Base-by-base conservation (phyloP, 2,329 filamentous ascomycete genomes). In the Pseudopithomyces maydicus region DNA sequence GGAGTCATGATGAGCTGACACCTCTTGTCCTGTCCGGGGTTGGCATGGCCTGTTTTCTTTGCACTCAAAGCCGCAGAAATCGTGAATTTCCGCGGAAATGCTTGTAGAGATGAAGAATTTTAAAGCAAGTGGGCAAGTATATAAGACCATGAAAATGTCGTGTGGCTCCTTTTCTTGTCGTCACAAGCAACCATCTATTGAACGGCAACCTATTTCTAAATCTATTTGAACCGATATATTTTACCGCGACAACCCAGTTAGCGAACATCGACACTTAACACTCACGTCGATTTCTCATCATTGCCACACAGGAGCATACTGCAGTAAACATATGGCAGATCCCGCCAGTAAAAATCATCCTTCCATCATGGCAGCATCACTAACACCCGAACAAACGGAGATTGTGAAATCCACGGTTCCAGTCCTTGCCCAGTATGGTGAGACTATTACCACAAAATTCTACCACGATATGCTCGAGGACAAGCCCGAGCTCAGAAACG, bases 371-470 rank as follows among this genome's bases (percentile, higher is more conserved):
- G 57, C 61, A 4, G 56, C 66, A 26, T 33, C 83, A 55, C 78
- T 91, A 56, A 87, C 88, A 11, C 77, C 82, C 23, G 78, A 82
- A 47, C 88, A 92, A 77, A 80, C 84, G 55, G 78, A 82, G 50
- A 82, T 89, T 68, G 86, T 92, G 75, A 88, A 87, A 74, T 82
- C 86, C 50, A 92, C 90, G 6, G 85, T 90, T 57, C 90, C 90
- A 2, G 82, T 88, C 33, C 82, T 92, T 2, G 82, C 82, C 20
- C 81, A 88, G 59, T 85, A 91, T 70, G 90, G 90, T 70, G 82
- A 84, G 61, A 80, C 82, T 59, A 90, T 92, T 73, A 88, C 89
- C 6, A 81, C 81, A n/a, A 81, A 84, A 62, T 92, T 93, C 79
- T 92, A 93, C 80, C 80, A 81, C 59, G 87, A 85, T 69, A 85